phyloP scores from a whole-genome alignment of 2,329 filamentous ascomycete genomes.

The Stagonosporopsis cucurbitacearum region DNA sequence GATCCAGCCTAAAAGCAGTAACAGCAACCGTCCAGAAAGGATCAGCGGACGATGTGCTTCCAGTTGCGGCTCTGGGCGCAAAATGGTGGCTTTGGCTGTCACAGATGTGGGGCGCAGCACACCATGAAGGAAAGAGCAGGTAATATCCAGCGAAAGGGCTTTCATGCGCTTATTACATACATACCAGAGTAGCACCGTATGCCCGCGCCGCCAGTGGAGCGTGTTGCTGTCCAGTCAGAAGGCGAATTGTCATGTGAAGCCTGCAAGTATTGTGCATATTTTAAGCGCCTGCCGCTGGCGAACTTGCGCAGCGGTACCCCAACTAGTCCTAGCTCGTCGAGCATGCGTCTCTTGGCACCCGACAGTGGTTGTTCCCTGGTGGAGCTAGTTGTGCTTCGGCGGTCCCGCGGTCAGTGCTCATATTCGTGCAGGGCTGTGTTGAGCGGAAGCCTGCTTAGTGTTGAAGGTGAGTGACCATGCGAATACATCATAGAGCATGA shows the following conservation, averaged over 20 bases:
- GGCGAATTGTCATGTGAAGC: conserved; percentile 21
- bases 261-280: conserved; percentile 23
- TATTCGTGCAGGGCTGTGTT: conserved; percentile 5
- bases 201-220: conserved; percentile 33
- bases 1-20: not conserved
- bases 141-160: conserved; percentile 35
- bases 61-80: conserved; percentile 11
- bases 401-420: conserved; percentile 30
- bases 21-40: not conserved
- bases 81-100: conserved; percentile 24
- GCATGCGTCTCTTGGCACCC: conserved; percentile 23
- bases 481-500: not conserved
- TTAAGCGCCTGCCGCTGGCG: conserved; percentile 29
- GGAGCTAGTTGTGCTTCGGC: conserved; percentile 24
- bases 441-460: not conserved
- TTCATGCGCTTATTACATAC: conserved; percentile 41
- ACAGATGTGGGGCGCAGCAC: conserved; percentile 23
- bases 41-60: conserved; percentile 1
- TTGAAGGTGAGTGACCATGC: no score
- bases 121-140: conserved; percentile 16
- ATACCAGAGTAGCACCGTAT: conserved; percentile 20
- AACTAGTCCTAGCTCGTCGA: conserved; percentile 16
- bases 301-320: conserved; percentile 25
- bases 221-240: conserved; percentile 30
- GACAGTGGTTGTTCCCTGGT: conserved; percentile 23